Evolutionary conservation across 2,329 filamentous ascomycete genomes (phyloP), one percentile per base, ranked within the genome.

Genomic region (Colletotrichum sp.): DNA sequence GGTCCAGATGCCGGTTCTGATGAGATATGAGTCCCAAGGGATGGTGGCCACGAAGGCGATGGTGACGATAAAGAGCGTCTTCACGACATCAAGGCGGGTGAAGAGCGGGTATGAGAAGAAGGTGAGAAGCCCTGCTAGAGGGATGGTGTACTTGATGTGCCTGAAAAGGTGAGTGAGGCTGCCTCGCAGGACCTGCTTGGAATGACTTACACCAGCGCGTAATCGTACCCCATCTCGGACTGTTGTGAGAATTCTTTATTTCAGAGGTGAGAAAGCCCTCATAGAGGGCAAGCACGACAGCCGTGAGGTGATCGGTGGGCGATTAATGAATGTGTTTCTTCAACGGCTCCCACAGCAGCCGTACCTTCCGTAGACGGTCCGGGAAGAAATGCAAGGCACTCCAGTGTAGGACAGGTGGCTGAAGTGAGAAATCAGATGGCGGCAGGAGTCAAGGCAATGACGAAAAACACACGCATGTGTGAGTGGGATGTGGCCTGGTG

Each of bases 11-110:
- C 88, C 86, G 70, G 87, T 90, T 78, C 89, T 90, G 79, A 96
- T 94, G 55, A 95, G 88, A 82, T 95, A 95, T 10, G 93, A 94
- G 80, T 95, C 94, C 94, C 94, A 96, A 36, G 94, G 94, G 30
- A 93, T 92, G 0, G 94, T 95, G 6, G 93, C 90, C 30, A 88
- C 80, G 64, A 95, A 91, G 24, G 94, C 93, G 78, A 95, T 88
- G 24, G 87, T 84, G 75, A 94, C 87, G 67, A 95, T 85, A 78
- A 91, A 92, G 36, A 84, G 79, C 69, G 93, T 89, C 81, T 93
- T 93, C 83, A 92, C 93, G 52, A 91, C 80, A 81, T 95, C 93
- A 71, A 92, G 85, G 44, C 86, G 87, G 24, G 91, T 93, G 70
- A 92, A 88, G 44, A 95, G 87, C 4, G 93, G 93, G 62, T 87